phyloP scores from a whole-genome alignment of 1,139 yeast genomes.

The Candida sanyaensis region DNA sequence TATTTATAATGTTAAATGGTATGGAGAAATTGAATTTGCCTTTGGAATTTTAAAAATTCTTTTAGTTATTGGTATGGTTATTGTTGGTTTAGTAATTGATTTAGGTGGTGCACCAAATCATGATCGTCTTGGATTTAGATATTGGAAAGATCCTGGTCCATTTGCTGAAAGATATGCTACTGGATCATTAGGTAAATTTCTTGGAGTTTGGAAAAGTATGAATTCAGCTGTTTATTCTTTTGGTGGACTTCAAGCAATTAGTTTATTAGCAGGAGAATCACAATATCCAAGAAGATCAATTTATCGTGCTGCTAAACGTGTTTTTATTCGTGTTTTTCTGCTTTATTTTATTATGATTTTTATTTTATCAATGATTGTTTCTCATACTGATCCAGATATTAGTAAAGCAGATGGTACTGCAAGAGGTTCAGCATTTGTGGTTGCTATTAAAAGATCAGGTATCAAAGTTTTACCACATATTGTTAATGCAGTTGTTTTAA shows the following conservation, averaged over 20 bases:
- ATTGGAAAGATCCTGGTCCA: conserved; percentile 31
- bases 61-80: conserved; percentile 26
- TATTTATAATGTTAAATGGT: conserved; percentile 25
- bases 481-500: conserved; percentile 50
- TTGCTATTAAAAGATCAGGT: conserved; percentile 52
- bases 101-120: conserved; percentile 30
- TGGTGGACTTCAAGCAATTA: conserved; percentile 40
- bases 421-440: conserved; percentile 54
- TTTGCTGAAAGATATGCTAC: conserved; percentile 19
- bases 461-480: conserved; percentile 51
- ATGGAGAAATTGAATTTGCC: conserved; percentile 35
- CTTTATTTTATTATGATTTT: conserved; percentile 47
- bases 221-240: conserved; percentile 27
- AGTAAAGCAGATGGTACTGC: conserved; percentile 47
- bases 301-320: conserved; percentile 48
- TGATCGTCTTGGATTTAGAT: conserved; percentile 26
- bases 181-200: conserved; percentile 26
- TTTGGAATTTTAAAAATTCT: conserved; percentile 30
- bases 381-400: conserved; percentile 41
- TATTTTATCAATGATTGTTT: conserved; percentile 47
- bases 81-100: conserved; percentile 26
- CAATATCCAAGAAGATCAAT: conserved; percentile 49
- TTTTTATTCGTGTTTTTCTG: conserved; percentile 44
- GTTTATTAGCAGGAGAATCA: conserved; percentile 50
- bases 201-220: conserved; percentile 30